phyloP scores from a whole-genome alignment of 345 rosid genomes.

The Lepidium sativum region DNA sequence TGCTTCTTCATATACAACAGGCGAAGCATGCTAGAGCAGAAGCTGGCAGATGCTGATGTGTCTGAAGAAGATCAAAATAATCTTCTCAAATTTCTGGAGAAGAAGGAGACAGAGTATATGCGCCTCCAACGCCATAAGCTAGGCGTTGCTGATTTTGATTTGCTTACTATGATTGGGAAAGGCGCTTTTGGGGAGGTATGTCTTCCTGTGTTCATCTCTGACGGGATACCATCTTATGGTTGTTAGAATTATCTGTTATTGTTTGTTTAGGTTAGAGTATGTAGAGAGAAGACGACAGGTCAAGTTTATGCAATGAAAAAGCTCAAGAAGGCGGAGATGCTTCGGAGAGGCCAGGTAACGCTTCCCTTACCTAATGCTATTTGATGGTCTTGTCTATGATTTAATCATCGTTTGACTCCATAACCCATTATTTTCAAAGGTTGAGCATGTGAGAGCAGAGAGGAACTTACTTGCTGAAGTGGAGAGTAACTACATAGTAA shows the following conservation, averaged over 20 bases:
- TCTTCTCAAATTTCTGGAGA: conserved; percentile 81
- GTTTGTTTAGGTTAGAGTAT: conserved; percentile 69
- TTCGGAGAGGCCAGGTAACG: conserved; percentile 90
- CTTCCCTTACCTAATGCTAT: not conserved
- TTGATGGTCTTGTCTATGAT: not conserved
- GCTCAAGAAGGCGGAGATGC: conserved; percentile 90
- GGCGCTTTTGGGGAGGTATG: conserved; percentile 88
- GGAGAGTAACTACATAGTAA: conserved; percentile 51
- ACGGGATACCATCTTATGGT: not conserved
- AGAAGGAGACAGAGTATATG: conserved; percentile 96
- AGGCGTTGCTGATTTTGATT: conserved; percentile 89
- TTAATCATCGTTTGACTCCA: not conserved
- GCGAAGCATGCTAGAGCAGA: conserved; percentile 65
- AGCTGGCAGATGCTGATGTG: conserved; percentile 92
- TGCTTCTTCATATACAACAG: conserved; percentile 23
- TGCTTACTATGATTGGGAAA: conserved; percentile 75
- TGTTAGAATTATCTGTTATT: not conserved
- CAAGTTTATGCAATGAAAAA: conserved; percentile 97
- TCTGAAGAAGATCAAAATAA: conserved; percentile 95
- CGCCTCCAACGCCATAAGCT: conserved; percentile 92
- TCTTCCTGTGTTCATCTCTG: not conserved
- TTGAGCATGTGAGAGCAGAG: conserved; percentile 67
- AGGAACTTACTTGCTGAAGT: conserved; percentile 62
- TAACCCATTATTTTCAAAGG: conserved; percentile 23
- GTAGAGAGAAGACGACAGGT: conserved; percentile 78